Conservation (phyloP, 192 early-diverging fungal genomes). For the Umbelopsis vinacea region DNA sequence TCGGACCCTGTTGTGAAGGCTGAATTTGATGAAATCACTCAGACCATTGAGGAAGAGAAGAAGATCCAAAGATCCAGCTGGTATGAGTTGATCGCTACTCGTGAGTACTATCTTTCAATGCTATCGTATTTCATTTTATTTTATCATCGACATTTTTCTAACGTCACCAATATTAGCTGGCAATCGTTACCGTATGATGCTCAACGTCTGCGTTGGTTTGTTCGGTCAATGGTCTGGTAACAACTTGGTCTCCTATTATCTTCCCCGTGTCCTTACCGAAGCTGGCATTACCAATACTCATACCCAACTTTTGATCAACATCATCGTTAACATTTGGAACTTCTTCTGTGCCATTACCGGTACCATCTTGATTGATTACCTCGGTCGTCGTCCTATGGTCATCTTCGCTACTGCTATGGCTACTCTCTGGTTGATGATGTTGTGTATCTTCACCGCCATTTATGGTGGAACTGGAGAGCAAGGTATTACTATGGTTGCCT, state of each 20-base stretch:
- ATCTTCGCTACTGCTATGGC: slow-evolving; percentile 40
- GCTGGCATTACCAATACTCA: slow-evolving; percentile 35
- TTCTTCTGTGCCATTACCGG: slow-evolving; percentile 47
- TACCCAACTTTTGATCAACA: slow-evolving; percentile 41
- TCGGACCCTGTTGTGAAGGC: slow-evolving; percentile 53
- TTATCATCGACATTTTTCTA: slow-evolving; percentile 25
- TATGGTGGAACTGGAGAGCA: slow-evolving; percentile 28
- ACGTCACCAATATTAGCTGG: slow-evolving; percentile 49
- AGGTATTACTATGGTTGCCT: slow-evolving; percentile 34
- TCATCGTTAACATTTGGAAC: slow-evolving; percentile 31
- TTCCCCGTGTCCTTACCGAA: slow-evolving; percentile 30
- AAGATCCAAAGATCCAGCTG: slow-evolving; percentile 46
- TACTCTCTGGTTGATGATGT: slow-evolving; percentile 20
- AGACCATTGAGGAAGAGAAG: slow-evolving; percentile 59
- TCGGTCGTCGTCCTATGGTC: slow-evolving; percentile 44
- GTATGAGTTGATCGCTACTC: slow-evolving; percentile 7
- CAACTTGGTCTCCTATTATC: slow-evolving; percentile 36
- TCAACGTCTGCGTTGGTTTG: slow-evolving; percentile 47
- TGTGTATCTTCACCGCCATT: slow-evolving; percentile 14
- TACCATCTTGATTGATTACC: slow-evolving; percentile 38
- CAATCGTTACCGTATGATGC: slow-evolving; percentile 48
- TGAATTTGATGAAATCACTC: slow-evolving; percentile 71
- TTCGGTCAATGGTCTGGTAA: slow-evolving; percentile 48
- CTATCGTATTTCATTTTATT: too few species aligned
- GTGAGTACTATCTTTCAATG: background rate